Evolutionary conservation across 2,329 filamentous ascomycete species (phyloP).

Genomic region (Colletotrichum cuscutae): DNA sequence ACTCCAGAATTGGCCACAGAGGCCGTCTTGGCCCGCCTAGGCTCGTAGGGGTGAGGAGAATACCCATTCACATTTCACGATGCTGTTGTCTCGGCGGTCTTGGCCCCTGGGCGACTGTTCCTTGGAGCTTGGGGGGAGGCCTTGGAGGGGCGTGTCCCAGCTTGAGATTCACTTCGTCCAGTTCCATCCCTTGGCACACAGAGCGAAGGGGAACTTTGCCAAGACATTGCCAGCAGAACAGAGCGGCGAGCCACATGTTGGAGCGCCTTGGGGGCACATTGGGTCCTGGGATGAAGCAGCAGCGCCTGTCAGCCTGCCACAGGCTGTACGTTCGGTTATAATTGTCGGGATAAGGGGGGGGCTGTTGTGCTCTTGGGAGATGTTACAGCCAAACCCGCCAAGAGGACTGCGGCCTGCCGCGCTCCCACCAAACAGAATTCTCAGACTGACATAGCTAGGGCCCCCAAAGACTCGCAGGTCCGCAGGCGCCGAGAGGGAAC

Average conservation of each 20-base stretch:
- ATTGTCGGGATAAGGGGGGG: neutral
- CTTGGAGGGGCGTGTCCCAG: neutral
- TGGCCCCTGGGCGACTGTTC: neutral
- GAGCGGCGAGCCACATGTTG: neutral
- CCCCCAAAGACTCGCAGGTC: neutral
- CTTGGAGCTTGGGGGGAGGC: neutral
- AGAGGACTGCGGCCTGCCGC: constrained; percentile 1
- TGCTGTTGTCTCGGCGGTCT: constrained; percentile 20
- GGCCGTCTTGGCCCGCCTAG: constrained; percentile 26
- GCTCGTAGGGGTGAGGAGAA: neutral
- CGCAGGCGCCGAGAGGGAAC: neutral
- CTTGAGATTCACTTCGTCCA: neutral
- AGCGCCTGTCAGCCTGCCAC: neutral
- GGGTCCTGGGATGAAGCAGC: neutral
- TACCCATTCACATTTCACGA: neutral
- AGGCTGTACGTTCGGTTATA: neutral
- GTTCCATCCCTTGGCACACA: neutral
- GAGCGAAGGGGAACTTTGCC: neutral
- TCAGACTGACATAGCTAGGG: neutral
- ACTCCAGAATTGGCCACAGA: constrained; percentile 26
- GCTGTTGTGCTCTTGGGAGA: neutral
- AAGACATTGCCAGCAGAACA: neutral
- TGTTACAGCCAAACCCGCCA: constrained; percentile 9
- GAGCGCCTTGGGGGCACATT: neutral
- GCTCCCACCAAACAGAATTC: neutral